Evolutionary conservation across 352 stramenopile species (phyloP).

Genomic region (Phytopythium kandeliae): DNA sequence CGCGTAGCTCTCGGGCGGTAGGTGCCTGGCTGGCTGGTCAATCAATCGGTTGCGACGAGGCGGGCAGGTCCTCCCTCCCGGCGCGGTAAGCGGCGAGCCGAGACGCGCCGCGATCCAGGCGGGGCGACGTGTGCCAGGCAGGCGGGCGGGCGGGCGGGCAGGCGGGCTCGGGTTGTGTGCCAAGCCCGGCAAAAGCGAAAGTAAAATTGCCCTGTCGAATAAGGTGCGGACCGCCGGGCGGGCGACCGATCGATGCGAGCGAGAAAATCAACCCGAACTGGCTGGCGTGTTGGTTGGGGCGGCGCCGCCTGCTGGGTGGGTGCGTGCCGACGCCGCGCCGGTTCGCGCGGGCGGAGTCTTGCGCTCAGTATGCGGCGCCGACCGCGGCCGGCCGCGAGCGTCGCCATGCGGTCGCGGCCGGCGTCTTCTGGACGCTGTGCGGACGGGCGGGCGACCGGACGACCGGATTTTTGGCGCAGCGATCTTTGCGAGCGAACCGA

Average conservation of each 20-base stretch:
- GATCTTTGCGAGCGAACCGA: neutral
- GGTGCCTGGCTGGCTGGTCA: too few relatives aligned
- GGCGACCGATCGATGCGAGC: too few relatives aligned
- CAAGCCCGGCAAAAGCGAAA: constrained; percentile 1
- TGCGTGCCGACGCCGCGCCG: neutral
- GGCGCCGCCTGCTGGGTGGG: too few relatives aligned
- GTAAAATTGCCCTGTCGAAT: neutral
- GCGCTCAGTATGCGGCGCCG: neutral
- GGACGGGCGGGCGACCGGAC: constrained; percentile 1
- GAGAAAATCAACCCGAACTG: neutral
- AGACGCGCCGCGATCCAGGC: neutral
- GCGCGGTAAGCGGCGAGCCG: too few relatives aligned
- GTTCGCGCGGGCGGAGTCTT: neutral
- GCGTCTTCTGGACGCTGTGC: constrained; percentile 2
- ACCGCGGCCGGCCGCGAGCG: neutral
- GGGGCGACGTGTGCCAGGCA: neutral
- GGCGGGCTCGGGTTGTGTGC: neutral
- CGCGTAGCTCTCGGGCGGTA: too few relatives aligned
- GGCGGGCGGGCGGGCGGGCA: neutral
- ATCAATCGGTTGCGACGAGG: neutral
- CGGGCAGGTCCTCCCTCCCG: neutral
- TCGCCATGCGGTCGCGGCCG: neutral
- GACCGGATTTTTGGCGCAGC: constrained; percentile 8
- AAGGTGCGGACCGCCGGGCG: too few relatives aligned
- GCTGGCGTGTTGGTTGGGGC: constrained; percentile 4